Conservation (phyloP, 1,284 basidiomycete species). For the Omphalotus olearius region DNA sequence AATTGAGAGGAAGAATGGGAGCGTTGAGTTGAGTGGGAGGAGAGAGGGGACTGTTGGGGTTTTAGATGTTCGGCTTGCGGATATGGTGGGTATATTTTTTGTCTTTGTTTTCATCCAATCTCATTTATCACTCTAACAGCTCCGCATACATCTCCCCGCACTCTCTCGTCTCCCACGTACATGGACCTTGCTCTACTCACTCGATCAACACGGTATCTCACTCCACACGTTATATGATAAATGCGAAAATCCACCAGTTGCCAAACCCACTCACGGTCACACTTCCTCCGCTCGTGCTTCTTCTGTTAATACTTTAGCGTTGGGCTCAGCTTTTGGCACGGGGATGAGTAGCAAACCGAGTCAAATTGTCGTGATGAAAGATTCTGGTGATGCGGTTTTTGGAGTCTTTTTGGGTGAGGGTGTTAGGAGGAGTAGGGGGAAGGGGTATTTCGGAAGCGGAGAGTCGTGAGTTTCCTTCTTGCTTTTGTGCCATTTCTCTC, state of each 20-base stretch:
- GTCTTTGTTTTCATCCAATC: no score
- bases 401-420: conserved; percentile 82
- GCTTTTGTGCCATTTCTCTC: background rate
- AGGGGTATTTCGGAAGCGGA: conserved; percentile 79
- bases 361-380: conserved; percentile 56
- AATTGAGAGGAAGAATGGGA: conserved; percentile 41
- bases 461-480: conserved; percentile 66
- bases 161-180: conserved; percentile 71
- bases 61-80: conserved; percentile 50
- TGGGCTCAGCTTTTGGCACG: background rate
- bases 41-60: conserved; percentile 54
- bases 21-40: conserved; percentile 47
- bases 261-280: background rate
- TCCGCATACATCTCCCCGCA: conserved; percentile 74
- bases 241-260: conserved; percentile 37
- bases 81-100: conserved; percentile 48
- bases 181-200: conserved; percentile 90
- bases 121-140: no score
- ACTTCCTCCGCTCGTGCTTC: no score
- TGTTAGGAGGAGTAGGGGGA: conserved; percentile 48
- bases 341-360: conserved; percentile 27
- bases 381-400: conserved; percentile 61
- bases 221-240: conserved; percentile 81
- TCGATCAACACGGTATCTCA: conserved; percentile 95
- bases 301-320: background rate